Evolutionary conservation across 2,329 filamentous ascomycete species (phyloP).

Genomic region (Onygena corvina): DNA sequence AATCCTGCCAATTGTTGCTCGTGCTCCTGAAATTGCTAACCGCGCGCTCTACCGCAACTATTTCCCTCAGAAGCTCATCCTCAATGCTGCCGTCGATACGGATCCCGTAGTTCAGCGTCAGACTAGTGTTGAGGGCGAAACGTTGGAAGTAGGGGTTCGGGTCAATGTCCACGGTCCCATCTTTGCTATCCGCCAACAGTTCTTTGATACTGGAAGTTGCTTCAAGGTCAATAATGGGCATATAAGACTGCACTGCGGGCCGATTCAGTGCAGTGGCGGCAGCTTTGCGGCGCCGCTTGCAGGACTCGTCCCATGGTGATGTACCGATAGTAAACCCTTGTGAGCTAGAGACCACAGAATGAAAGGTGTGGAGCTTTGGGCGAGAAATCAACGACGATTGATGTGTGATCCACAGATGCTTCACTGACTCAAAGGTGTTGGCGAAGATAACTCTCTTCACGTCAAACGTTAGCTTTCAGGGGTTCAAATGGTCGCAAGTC

Average conservation of each 20-base stretch:
- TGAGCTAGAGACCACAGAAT: constrained; percentile 62
- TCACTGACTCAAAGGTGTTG: constrained; percentile 64
- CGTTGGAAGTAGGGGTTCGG: constrained; percentile 62
- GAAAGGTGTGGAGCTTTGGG: constrained; percentile 69
- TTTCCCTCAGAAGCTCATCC: constrained; percentile 56
- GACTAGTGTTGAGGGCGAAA: constrained; percentile 62
- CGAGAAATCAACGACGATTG: constrained; percentile 67
- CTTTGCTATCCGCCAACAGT: constrained; percentile 51
- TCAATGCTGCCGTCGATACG: constrained; percentile 61
- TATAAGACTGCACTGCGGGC: constrained; percentile 63
- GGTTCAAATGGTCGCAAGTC: background rate
- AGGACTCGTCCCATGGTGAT: constrained; percentile 72
- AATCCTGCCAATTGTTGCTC: constrained; percentile 76
- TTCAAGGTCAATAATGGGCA: constrained; percentile 72
- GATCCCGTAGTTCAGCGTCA: constrained; percentile 69
- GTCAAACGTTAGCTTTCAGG: background rate
- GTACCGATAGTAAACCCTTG: constrained; percentile 75
- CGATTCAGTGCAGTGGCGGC: constrained; percentile 67
- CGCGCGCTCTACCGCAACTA: constrained; percentile 61
- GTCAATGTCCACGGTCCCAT: constrained; percentile 54
- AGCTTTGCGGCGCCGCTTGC: constrained; percentile 63
- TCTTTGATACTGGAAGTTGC: constrained; percentile 60
- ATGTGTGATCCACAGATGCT: constrained; percentile 62
- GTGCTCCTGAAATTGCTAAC: constrained; percentile 67
- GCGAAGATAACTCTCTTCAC: constrained; percentile 60